A percentile compares a stretch with the other conserved stretches of the same genome.
These are phyloP conservation scores for Chaetomidium leptoderma DNA, from an alignment of 495 filamentous ascomycete genomes.

Conservation along the genomic window DNA sequence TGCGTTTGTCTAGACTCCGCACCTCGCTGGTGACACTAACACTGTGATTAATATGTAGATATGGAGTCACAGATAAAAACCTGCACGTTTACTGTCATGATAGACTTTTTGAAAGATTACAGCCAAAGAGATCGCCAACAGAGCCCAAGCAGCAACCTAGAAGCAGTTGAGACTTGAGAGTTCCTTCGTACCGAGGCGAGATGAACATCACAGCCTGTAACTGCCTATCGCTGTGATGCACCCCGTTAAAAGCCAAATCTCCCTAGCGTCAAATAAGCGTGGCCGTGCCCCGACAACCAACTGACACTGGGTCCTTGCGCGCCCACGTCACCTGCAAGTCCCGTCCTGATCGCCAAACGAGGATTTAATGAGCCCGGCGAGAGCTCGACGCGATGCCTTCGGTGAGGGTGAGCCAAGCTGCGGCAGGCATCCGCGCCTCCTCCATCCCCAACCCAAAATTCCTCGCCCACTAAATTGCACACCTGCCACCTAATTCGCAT, in stretches of 20 bases:
- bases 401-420: slow-evolving; percentile 22
- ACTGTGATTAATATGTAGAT: no score
- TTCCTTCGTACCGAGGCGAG: no score
- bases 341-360: slow-evolving; percentile 19
- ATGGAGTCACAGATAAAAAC: no score
- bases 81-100: no score
- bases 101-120: no score
- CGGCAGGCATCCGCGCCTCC: slow-evolving; percentile 23
- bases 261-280: no score
- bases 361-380: slow-evolving; percentile 17
- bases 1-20: no score
- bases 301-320: background rate
- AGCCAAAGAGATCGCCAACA: no score
- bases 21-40: no score
- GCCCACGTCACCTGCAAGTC: slow-evolving; percentile 13
- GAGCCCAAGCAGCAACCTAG: no score
- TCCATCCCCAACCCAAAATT: slow-evolving; percentile 16
- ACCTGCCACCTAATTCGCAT: background rate
- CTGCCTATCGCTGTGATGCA: background rate
- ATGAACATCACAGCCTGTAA: background rate
- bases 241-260: background rate
- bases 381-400: slow-evolving; percentile 29
- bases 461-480: slow-evolving; percentile 7
- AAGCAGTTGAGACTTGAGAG: no score
- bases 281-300: background rate